phyloP scores from a whole-genome alignment of 257 asterid genomes.

The Haberlea rhodopensis region DNA sequence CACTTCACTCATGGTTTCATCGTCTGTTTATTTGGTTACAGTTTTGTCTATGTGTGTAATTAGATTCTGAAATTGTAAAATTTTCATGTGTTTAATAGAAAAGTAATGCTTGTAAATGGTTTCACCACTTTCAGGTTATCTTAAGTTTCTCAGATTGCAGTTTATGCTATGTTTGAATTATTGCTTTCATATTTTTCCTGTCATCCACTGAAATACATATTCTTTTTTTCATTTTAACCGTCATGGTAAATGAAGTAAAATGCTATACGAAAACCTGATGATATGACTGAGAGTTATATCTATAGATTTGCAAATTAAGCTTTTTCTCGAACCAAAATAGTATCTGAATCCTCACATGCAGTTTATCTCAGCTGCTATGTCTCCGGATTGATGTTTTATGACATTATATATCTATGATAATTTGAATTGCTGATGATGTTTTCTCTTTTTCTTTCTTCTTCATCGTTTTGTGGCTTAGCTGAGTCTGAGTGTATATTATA shows the following conservation, averaged over 20 bases:
- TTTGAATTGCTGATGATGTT: conserved; percentile 7
- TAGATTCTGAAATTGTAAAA: not conserved
- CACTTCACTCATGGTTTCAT: not conserved
- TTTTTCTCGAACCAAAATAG: conserved; percentile 1
- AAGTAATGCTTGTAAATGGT: not conserved
- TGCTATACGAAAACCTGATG: not conserved
- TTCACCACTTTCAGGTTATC: not conserved
- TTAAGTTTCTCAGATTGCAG: not conserved
- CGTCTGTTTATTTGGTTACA: not conserved
- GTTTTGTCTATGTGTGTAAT: not conserved
- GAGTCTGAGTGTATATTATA: conserved; percentile 23
- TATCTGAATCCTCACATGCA: not conserved
- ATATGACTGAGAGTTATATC: not conserved
- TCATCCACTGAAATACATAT: not conserved
- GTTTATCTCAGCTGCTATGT: no score
- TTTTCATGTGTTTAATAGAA: not conserved
- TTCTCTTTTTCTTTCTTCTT: conserved; percentile 1
- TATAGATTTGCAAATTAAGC: conserved; percentile 1
- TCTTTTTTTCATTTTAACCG: not conserved
- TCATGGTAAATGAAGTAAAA: not conserved
- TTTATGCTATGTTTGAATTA: not conserved
- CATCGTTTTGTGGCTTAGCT: conserved; percentile 24
- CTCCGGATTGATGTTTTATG: not conserved
- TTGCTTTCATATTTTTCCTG: not conserved
- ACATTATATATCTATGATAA: not conserved